A percentile compares a stretch with the other conserved stretches of the same genome.
Conservation (phyloP, 2,329 filamentous ascomycete genomes). For the Colletotrichum chlorophyti region DNA sequence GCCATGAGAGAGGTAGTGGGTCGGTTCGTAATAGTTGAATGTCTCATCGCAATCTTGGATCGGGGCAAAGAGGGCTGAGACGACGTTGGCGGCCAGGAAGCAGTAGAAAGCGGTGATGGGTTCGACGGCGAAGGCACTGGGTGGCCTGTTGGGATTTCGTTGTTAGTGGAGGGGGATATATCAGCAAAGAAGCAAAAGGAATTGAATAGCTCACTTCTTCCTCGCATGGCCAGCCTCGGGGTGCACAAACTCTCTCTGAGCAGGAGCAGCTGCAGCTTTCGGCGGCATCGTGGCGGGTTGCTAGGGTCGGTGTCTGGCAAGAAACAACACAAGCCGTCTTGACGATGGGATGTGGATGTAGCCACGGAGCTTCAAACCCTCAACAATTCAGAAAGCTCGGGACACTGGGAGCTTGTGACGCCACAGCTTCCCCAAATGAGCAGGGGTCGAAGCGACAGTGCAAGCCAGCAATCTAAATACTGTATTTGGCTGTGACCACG, state of each 20-base stretch:
- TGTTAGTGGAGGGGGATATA: slow-evolving; percentile 25
- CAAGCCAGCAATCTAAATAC: fast-evolving
- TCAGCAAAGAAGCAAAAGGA: background rate
- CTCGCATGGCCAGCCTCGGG: slow-evolving; percentile 57
- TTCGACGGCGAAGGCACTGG: slow-evolving; percentile 68
- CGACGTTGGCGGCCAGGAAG: slow-evolving; percentile 74
- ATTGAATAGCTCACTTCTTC: slow-evolving; percentile 50
- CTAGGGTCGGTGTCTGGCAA: slow-evolving; percentile 10
- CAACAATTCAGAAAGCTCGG: slow-evolving; percentile 28
- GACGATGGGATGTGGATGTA: slow-evolving; percentile 9
- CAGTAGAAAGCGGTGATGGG: slow-evolving; percentile 81
- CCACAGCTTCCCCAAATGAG: slow-evolving; percentile 27
- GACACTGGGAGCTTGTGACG: slow-evolving; percentile 29
- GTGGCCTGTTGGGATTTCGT: slow-evolving; percentile 41
- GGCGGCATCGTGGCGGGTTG: slow-evolving; percentile 47
- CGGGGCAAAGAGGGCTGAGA: slow-evolving; percentile 83
- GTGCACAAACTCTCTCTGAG: slow-evolving; percentile 51
- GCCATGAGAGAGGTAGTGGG: slow-evolving; percentile 91
- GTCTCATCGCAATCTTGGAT: slow-evolving; percentile 99
- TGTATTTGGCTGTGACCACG: too few relatives aligned
- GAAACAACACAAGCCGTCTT: slow-evolving; percentile 11
- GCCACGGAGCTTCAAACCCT: slow-evolving; percentile 22
- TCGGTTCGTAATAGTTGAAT: slow-evolving; percentile 99
- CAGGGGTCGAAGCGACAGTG: slow-evolving; percentile 6
- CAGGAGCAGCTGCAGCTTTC: slow-evolving; percentile 34